A percentile compares a stretch with the other conserved stretches of the same genome.
Conservation (phyloP, 768 basidiomycete genomes). For the Panaeolus papilionaceus region DNA sequence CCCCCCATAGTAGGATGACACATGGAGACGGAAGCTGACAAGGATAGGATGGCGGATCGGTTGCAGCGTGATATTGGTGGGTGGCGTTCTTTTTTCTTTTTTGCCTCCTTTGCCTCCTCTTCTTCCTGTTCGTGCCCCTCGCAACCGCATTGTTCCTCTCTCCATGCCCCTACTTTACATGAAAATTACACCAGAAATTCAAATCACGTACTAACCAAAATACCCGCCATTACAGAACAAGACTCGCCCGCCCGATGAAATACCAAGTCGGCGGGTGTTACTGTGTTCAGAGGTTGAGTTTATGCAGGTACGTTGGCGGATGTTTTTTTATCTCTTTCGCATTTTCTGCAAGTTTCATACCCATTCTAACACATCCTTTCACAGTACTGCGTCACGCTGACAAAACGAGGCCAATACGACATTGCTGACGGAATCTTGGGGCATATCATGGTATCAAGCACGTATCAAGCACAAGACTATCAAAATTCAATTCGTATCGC, state of each 20-base stretch:
- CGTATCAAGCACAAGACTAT: slow-evolving; percentile 63
- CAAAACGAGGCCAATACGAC: slow-evolving; percentile 65
- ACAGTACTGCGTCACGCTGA: slow-evolving; percentile 80
- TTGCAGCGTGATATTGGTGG: slow-evolving; percentile 76
- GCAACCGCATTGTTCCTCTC: neutral
- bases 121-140: neutral
- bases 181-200: neutral
- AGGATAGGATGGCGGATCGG: slow-evolving; percentile 80
- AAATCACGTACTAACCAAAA: neutral
- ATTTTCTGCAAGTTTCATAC: neutral
- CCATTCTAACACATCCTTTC: neutral
- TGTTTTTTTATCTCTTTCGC: too few relatives aligned
- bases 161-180: neutral
- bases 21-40: too few relatives aligned
- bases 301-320: slow-evolving; percentile 87
- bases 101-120: neutral
- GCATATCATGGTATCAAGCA: slow-evolving; percentile 77
- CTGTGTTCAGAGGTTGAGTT: slow-evolving; percentile 83
- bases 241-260: slow-evolving; percentile 62
- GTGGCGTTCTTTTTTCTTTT: slow-evolving; percentile 21
- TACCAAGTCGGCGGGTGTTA: slow-evolving; percentile 50
- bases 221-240: slow-evolving; percentile 50
- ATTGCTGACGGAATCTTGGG: slow-evolving; percentile 77
- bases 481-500: slow-evolving; percentile 80
- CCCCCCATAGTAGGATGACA: too few relatives aligned